phyloP scores from a whole-genome alignment of 352 stramenopile genomes.

The Globisporangium camurandrum region DNA sequence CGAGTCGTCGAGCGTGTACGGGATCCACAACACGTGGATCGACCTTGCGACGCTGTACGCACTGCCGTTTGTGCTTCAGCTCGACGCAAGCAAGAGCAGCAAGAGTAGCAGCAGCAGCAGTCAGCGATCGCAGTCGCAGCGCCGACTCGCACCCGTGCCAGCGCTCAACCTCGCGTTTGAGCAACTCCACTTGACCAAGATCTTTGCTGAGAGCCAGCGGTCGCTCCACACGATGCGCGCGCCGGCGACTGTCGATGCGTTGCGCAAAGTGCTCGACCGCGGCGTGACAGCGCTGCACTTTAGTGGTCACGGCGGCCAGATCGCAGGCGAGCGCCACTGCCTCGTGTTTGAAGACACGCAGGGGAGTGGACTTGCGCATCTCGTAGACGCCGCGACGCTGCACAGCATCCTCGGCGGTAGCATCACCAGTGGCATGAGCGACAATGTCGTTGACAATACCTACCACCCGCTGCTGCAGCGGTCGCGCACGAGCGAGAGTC shows the following conservation, averaged over 20 bases:
- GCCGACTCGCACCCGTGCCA: constrained; percentile 50
- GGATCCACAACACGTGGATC: constrained; percentile 74
- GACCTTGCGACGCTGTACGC: constrained; percentile 71
- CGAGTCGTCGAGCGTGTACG: constrained; percentile 65
- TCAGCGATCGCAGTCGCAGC: no score
- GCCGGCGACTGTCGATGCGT: constrained; percentile 58
- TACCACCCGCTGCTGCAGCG: constrained; percentile 8
- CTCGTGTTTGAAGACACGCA: constrained; percentile 78
- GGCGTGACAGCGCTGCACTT: constrained; percentile 74
- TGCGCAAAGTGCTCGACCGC: constrained; percentile 72
- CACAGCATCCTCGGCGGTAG: constrained; percentile 40
- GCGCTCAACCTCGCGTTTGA: constrained; percentile 63
- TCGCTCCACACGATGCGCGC: constrained; percentile 70
- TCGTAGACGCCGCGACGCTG: constrained; percentile 58
- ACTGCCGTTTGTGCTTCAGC: constrained; percentile 58
- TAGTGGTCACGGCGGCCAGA: constrained; percentile 60
- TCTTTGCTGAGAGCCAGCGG: constrained; percentile 68
- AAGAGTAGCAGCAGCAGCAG: no score
- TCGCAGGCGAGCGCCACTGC: constrained; percentile 55
- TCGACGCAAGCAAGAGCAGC: constrained; percentile 7
- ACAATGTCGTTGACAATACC: constrained; percentile 2
- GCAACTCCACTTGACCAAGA: constrained; percentile 58
- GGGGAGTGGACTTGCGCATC: constrained; percentile 48
- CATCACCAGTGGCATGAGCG: neutral
- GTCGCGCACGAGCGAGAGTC: constrained; percentile 8